Percentiles rank a stretch among this genome's conserved stretches.
Evolutionary conservation across 257 asterid species (phyloP).

Genomic region (Nicotiana benthamiana): DNA sequence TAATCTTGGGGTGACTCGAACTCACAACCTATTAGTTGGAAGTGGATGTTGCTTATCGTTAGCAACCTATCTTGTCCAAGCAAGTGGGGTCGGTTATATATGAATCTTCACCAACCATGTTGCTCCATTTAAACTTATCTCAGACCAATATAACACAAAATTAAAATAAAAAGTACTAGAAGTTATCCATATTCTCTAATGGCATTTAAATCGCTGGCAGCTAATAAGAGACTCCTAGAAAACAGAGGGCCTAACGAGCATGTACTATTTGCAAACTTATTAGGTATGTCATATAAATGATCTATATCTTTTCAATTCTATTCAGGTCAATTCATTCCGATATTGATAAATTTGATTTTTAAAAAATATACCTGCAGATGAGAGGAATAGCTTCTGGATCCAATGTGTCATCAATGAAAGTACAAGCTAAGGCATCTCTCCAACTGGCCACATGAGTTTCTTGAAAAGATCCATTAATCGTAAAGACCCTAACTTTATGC

Average conservation of each 20-base stretch:
- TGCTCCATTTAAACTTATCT: neutral
- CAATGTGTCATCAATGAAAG: conserved; percentile 30
- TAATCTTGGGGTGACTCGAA: no score
- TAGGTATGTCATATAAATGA: neutral
- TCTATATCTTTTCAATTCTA: neutral
- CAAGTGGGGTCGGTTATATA: neutral
- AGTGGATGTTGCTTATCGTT: no score
- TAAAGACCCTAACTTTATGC: conserved; percentile 34
- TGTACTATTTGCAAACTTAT: no score
- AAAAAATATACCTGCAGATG: conserved; percentile 42
- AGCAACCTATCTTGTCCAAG: no score
- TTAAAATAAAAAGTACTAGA: neutral
- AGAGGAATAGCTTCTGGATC: conserved; percentile 39
- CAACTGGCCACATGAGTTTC: conserved; percentile 42
- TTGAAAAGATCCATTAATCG: conserved; percentile 34
- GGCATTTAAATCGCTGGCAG: neutral
- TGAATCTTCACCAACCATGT: neutral
- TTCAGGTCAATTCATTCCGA: neutral
- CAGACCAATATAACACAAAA: neutral
- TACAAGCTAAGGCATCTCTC: conserved; percentile 65
- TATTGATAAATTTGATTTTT: neutral
- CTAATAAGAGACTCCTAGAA: neutral
- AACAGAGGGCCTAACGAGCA: neutral
- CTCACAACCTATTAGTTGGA: no score
- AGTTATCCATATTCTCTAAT: neutral